These are phyloP conservation scores for Daldinia sp. DNA, from an alignment of 2,329 filamentous ascomycete genomes.

Conservation along the genomic window DNA sequence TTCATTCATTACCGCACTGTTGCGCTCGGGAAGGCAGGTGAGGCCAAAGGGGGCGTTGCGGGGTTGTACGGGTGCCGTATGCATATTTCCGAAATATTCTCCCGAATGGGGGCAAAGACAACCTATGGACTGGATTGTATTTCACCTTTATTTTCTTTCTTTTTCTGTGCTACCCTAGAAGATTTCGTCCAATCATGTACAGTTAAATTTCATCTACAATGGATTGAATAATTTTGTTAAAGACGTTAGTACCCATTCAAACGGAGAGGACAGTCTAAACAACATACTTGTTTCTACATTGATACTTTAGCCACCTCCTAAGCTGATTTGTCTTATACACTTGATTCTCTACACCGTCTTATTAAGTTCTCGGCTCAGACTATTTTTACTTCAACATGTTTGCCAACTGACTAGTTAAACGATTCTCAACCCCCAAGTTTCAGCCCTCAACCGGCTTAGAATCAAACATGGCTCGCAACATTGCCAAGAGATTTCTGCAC, in stretches of 20 bases:
- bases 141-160: too few relatives aligned
- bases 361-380: too few relatives aligned
- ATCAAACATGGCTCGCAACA: neutral
- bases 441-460: neutral
- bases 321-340: too few relatives aligned
- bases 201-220: neutral
- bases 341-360: too few relatives aligned
- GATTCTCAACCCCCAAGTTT: neutral
- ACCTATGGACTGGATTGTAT: too few relatives aligned
- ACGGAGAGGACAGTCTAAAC: neutral
- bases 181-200: neutral
- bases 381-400: neutral
- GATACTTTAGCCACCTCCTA: too few relatives aligned
- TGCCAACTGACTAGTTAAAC: neutral
- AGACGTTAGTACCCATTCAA: neutral
- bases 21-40: too few relatives aligned
- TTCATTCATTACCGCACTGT: neutral
- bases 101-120: too few relatives aligned
- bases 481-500: constrained; percentile 6
- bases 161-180: neutral
- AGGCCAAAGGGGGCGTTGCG: neutral
- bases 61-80: neutral
- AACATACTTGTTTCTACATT: neutral
- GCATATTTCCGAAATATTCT: neutral
- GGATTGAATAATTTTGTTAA: neutral